Conservation (phyloP, 768 basidiomycete genomes). For the Pleurotus sapidus region DNA sequence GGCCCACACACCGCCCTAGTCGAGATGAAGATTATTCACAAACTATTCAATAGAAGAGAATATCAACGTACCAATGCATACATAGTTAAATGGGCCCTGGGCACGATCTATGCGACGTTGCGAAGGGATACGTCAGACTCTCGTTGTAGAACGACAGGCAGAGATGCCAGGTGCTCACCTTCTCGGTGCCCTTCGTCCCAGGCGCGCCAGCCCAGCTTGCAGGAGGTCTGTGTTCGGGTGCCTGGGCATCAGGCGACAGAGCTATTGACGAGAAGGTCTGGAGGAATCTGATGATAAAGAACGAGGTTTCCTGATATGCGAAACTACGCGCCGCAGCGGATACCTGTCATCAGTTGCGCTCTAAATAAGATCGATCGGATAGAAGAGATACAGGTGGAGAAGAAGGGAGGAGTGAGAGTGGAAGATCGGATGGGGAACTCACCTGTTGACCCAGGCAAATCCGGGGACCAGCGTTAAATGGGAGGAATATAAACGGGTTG, state of each 20-base stretch:
- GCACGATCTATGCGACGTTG: constrained; percentile 12
- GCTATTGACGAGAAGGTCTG: constrained; percentile 44
- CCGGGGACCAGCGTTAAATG: constrained; percentile 36
- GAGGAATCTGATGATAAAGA: constrained; percentile 50
- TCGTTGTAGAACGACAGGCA: constrained; percentile 13
- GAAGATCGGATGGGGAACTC: not conserved
- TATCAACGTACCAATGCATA: constrained; percentile 37
- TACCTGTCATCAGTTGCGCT: too few relatives aligned
- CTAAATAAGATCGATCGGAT: too few relatives aligned
- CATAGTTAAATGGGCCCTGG: constrained; percentile 52
- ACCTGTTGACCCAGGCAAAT: constrained; percentile 41
- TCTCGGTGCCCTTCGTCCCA: constrained; percentile 36
- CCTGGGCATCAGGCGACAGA: constrained; percentile 42
- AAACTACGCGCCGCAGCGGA: constrained; percentile 17
- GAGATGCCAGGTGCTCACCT: constrained; percentile 38
- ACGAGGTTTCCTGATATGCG: constrained; percentile 58
- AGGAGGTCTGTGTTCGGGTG: constrained; percentile 35
- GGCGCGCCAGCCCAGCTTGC: constrained; percentile 34
- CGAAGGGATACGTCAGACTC: constrained; percentile 42
- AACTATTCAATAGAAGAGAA: not conserved
- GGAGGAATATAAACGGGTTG: constrained; percentile 40
- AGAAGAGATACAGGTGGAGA: not conserved
- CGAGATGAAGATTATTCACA: not conserved
- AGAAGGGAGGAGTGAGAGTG: not conserved
- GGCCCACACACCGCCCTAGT: constrained; percentile 1